Evolutionary conservation across 106 monocot genomes (phyloP).

Genomic region (Acorus calamus): DNA sequence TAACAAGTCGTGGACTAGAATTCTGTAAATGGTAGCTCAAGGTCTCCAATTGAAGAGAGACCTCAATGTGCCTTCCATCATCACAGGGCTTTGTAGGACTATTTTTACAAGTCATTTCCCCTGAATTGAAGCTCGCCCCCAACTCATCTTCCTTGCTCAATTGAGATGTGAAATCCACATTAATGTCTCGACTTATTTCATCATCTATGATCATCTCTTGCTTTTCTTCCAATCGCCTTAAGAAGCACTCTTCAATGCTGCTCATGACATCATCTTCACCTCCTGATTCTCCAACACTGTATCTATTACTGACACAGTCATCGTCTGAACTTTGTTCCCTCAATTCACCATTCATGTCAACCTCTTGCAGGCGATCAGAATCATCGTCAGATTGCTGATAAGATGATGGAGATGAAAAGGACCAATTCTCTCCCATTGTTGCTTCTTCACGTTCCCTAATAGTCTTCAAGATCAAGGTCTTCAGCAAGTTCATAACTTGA

Average conservation of each 20-base stretch:
- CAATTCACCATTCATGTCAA: slow-evolving; percentile 19
- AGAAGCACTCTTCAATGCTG: slow-evolving; percentile 46
- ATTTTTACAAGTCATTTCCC: no score
- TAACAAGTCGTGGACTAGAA: no score
- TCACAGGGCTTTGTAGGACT: no score
- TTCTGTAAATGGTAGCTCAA: no score
- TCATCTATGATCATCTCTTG: slow-evolving; percentile 7
- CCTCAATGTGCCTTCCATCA: no score
- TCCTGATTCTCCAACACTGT: slow-evolving; percentile 17
- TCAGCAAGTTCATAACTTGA: slow-evolving; percentile 96
- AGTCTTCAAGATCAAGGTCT: slow-evolving; percentile 62
- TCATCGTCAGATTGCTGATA: slow-evolving; percentile 14
- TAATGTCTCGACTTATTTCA: not conserved
- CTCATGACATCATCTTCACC: slow-evolving; percentile 22
- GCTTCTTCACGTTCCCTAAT: slow-evolving; percentile 72
- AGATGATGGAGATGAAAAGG: slow-evolving; percentile 40
- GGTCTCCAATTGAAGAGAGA: no score
- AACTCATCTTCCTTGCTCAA: slow-evolving; percentile 4
- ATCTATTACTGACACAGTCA: slow-evolving; percentile 3
- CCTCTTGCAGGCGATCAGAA: slow-evolving; percentile 12
- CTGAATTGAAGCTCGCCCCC: no score
- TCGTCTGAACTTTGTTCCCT: slow-evolving; percentile 3
- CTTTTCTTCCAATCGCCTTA: slow-evolving; percentile 38
- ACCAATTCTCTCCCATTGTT: slow-evolving; percentile 18
- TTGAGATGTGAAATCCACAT: not conserved